Base-by-base conservation (phyloP, 2,329 filamentous ascomycete species). In the Emmonsiellopsis sp. region DNA sequence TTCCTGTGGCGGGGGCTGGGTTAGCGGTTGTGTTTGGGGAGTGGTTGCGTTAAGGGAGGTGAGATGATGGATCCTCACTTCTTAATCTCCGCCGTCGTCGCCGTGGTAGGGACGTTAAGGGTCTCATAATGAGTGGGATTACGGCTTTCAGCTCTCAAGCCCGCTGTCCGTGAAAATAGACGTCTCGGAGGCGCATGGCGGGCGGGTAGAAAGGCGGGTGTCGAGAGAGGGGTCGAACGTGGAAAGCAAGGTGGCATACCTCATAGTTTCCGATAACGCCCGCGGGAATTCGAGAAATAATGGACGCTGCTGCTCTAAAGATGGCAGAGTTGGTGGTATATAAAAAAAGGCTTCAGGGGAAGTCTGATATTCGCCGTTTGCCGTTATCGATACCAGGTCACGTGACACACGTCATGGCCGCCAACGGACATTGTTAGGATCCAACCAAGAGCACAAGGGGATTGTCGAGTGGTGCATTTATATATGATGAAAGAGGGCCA, bases 81-180 rank as follows among this genome's bases (percentile, higher is more conserved):
- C 71, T 97, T 97, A 57, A 97, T 91, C 51, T 95, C 89, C 7
- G 77, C 75, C 1, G 80, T 73, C 13, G 86, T 82, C 41, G 92
- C 91, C 58, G 80, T 79, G 42, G 79, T 76, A 0, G 81, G 72
- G n/a, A 98, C 70, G 42, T 85, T 80, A 50, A 98, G 79, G 41
- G 85, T 83, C 63, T 92, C 86, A 71, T 98, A 98, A 73, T 95
- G 86, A 57, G 84, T 89, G 61, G 70, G 63, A 38, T 74, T 61
- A 61, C 65, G 64, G 65, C 67, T 56, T 54, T 67, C 47, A 52
- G 59, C 55, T 26, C 48, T 51, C 45, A 51, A 52, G 51, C 57
- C 55, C 10, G 69, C 52, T 15, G 73, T 75, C 55, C 70, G 71
- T 67, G 79, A 77, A 61, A 82, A 79, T 20, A 53, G 20, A 50